These are phyloP conservation scores for Rhodotorula sp. DNA, from an alignment of 1,284 basidiomycete genomes.

Conservation along the genomic window DNA sequence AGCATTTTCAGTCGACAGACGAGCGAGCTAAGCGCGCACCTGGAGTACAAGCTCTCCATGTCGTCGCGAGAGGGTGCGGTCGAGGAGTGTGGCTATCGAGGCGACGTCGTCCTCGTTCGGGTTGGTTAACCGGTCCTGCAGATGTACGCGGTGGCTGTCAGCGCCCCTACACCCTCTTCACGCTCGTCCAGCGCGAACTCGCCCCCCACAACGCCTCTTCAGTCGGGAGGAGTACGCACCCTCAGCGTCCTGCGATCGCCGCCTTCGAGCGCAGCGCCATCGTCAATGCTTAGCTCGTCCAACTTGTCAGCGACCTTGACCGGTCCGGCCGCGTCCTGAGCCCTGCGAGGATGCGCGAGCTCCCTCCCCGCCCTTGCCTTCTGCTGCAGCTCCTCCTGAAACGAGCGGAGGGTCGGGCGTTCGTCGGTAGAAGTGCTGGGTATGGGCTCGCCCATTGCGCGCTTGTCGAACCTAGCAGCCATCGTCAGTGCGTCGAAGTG, in stretches of 20 bases:
- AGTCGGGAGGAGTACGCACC: not conserved
- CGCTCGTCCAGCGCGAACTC: not conserved
- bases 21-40: conserved; percentile 2
- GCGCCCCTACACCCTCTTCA: not conserved
- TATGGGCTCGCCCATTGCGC: conserved; percentile 7
- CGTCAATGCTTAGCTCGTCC: conserved; percentile 2
- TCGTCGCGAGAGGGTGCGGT: conserved; percentile 20
- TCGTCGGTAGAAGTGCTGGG: not conserved
- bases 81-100: conserved; percentile 20
- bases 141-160: rapidly evolving
- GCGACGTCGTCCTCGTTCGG: conserved; percentile 3
- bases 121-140: conserved; percentile 7
- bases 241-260: conserved; percentile 8
- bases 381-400: conserved; percentile 24
- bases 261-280: not conserved
- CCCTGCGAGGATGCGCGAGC: not conserved
- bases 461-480: conserved; percentile 14
- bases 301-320: conserved; percentile 5
- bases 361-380: not conserved
- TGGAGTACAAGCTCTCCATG: conserved; percentile 38
- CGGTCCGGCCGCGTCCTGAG: not conserved
- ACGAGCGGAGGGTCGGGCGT: conserved; percentile 21
- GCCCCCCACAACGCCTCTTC: not conserved
- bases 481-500: not conserved
- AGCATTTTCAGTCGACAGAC: too few species aligned